Conservation (phyloP, 2,329 filamentous ascomycete genomes). For the Fusarium phyllophilum region DNA sequence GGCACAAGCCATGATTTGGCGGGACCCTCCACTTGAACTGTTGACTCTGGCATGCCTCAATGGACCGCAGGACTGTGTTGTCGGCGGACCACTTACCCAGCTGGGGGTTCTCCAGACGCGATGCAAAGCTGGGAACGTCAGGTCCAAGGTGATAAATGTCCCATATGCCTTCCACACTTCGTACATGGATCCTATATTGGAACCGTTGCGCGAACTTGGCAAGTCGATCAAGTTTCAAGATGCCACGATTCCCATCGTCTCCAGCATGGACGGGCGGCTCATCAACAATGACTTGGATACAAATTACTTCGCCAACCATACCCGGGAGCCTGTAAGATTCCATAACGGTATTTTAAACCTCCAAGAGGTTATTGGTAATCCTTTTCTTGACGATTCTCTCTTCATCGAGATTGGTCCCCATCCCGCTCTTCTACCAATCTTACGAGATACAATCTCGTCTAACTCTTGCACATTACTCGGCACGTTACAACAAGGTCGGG, state of each 20-base stretch:
- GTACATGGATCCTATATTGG: neutral
- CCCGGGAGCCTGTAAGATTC: neutral
- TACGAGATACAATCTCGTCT: neutral
- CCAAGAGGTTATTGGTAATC: neutral
- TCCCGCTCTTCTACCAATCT: neutral
- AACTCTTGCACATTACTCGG: neutral
- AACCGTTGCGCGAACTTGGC: neutral
- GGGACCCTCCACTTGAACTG: neutral
- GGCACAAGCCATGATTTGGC: neutral
- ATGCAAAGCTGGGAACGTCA: neutral
- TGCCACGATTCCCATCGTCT: neutral
- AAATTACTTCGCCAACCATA: neutral
- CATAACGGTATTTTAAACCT: neutral
- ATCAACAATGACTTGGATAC: neutral
- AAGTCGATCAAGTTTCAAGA: neutral
- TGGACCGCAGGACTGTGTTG: neutral
- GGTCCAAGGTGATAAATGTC: neutral
- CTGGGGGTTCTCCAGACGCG: neutral
- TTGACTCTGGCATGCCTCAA: neutral
- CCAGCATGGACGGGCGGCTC: neutral
- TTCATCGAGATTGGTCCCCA: neutral
- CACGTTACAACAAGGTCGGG: neutral
- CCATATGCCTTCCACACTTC: neutral
- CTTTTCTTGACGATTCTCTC: neutral
- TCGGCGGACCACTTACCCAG: neutral